Conservation (phyloP, 2,329 filamentous ascomycete genomes). For the Plenodomus tracheiphilus region DNA sequence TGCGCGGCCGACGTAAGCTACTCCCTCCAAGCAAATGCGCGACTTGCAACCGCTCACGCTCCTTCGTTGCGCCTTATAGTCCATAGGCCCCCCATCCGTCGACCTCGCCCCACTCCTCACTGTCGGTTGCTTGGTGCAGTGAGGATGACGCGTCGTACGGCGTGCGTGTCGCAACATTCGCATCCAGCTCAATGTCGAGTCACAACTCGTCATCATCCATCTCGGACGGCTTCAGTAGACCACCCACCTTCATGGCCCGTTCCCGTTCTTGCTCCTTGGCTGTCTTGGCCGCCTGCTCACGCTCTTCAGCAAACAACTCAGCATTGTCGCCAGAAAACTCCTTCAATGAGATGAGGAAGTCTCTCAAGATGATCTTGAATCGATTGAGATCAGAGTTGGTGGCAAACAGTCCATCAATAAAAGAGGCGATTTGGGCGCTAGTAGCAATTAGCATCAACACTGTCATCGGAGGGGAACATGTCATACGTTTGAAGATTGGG, state of each 20-base stretch:
- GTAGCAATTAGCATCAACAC: constrained; percentile 40
- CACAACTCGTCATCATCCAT: constrained; percentile 82
- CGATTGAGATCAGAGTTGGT: constrained; percentile 87
- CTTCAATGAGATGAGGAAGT: constrained; percentile 96
- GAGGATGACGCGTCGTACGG: constrained; percentile 34
- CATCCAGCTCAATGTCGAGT: constrained; percentile 60
- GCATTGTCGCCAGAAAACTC: constrained; percentile 96
- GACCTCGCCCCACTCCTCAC: constrained; percentile 37
- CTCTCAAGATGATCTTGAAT: constrained; percentile 93
- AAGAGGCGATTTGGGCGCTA: constrained; percentile 83
- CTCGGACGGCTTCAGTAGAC: constrained; percentile 95
- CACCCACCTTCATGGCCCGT: constrained; percentile 90
- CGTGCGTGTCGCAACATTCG: constrained; percentile 42
- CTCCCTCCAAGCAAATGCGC: constrained; percentile 12
- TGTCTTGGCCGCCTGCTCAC: constrained; percentile 86
- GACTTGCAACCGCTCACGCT: constrained; percentile 9
- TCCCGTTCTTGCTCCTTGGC: constrained; percentile 88
- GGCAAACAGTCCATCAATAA: constrained; percentile 87
- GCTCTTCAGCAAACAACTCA: constrained; percentile 90
- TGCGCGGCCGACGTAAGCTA: constrained; percentile 16
- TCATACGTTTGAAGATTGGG: constrained; percentile 89
- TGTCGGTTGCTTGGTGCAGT: constrained; percentile 14
- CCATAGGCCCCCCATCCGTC: constrained; percentile 72
- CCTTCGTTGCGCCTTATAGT: constrained; percentile 39
- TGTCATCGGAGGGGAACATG: too few relatives aligned